Evolutionary conservation across 73 alveolate genomes (phyloP), one percentile per base, ranked within the genome.

Genomic region (Breviolum minutum): DNA sequence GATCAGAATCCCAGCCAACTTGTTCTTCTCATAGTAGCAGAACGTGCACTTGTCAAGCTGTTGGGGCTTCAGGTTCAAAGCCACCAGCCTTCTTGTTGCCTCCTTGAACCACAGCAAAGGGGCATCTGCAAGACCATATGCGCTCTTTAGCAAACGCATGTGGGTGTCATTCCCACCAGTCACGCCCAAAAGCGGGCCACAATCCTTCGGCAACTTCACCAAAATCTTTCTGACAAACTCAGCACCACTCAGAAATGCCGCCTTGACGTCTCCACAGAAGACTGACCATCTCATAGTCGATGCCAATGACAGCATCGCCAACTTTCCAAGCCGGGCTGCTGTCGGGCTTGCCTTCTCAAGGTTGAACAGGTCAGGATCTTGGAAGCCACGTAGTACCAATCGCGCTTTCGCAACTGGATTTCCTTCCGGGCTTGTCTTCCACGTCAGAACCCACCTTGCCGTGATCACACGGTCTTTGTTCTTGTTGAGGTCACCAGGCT

Each of bases 81-180:
- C 27, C 0, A 73, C 16, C 26, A 90, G 63, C 7, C 96, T 29
- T 12, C 87, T 61, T 17, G 32, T 74, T 0, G 96, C 96, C 14
- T 90, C 96, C 0, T 20, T 27, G 54, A 63, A 93, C 98, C 98
- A 93, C 0, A 74, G 83, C 27, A 74, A n/a, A 0, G 98, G 98
- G 0, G 98, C 98, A 62, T 93, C 91, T 0, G 70, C 40, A 32
- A 93, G 12, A 6, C 98, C 98, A 29, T 93, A 93, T 0, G 98
- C 98, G 14, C 69, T 16, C 32, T 77, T 74, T 22, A n/a, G 69
- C 82, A 93, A 9, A 22, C 22, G 24, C 94, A 86, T 62, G 32
- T 19, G 22, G 5, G 87, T 71, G 11, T 48, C 32, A 11, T 63
- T 62, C 0, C 9, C 27, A 27, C 85, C 30, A n/a, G 11, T 12